Base-by-base conservation (phyloP, 164 flowering plant species). In the Umbilicus rupestris region DNA sequence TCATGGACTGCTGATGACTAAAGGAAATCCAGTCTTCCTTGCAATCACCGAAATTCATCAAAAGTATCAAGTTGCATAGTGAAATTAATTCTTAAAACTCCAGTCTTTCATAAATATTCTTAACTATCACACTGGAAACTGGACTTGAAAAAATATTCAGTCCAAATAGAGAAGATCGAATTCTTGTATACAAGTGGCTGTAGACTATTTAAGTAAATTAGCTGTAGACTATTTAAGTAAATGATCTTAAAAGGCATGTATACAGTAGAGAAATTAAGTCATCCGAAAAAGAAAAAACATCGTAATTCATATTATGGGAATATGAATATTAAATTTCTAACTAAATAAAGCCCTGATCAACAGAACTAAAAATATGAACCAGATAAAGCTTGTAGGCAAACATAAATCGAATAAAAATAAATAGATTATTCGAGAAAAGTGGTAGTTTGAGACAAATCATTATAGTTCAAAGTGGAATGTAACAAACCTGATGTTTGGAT, bases 401-500 rank as follows among this genome's bases (percentile, higher is more conserved):
- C 15, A 55, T 30, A 28, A n/a, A 3, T 1, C 28, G 19, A 30
- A 5, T 2, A 1, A 33, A 19, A 55, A 55, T 14, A 24, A 28
- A 24, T 11, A 7, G 6, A 3, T 4, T 2, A 26, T 3, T 55
- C 33, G 14, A 28, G 11, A 4, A 24, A 9, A 10, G 19, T 28
- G 17, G 60, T 55, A 26, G 29, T 50, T 50, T 50, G 57, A 50
- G 57, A 20, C 26, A 20, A 50, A 50, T 50, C 57, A 50, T 47
- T n/a, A 16, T 45, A 17, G n/a, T 45, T n/a, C 63, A 26, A 67
- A 24, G 30, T 63, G 20, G 46, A 67, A 4, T 29, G 5, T 29
- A 59, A 11, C 47, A 41, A 67, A 89, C 99, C 97, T 91, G 99
- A 76, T 91, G 93, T 78, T 82, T 82, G 41, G 84, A 72, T 82